phyloP scores from a whole-genome alignment of 2,329 filamentous ascomycete species.

The Fusarium begoniae region DNA sequence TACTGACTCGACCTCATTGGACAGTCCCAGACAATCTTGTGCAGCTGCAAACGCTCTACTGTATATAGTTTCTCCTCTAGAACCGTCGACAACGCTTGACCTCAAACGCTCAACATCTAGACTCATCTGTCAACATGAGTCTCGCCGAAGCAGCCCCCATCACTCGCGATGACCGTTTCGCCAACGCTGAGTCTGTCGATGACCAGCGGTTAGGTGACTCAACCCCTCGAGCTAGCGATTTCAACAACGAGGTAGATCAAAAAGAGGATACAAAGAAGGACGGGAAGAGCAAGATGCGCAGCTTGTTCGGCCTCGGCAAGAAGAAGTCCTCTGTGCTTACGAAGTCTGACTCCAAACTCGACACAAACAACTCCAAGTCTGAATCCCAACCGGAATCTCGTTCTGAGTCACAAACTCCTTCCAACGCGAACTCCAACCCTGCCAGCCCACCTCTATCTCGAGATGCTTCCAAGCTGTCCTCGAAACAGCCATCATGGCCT shows the following conservation, averaged over 20 bases:
- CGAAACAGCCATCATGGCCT: slow-evolving; percentile 54
- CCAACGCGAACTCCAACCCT: slow-evolving; percentile 48
- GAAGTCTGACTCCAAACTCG: slow-evolving; percentile 24
- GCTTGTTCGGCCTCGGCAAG: slow-evolving; percentile 69
- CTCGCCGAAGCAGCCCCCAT: slow-evolving; percentile 42
- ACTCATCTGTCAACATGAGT: slow-evolving; percentile 40
- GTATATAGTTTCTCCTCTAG: neutral
- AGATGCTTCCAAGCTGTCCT: slow-evolving; percentile 51
- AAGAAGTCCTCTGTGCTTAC: slow-evolving; percentile 56
- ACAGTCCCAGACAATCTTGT: slow-evolving; percentile 16
- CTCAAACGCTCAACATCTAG: neutral
- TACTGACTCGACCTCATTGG: slow-evolving; percentile 22
- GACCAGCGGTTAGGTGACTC: slow-evolving; percentile 45
- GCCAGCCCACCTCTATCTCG: slow-evolving; percentile 48
- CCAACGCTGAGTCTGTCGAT: slow-evolving; percentile 33
- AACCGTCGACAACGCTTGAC: neutral
- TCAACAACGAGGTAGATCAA: slow-evolving; percentile 54
- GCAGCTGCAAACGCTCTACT: neutral
- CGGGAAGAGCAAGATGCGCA: slow-evolving; percentile 61
- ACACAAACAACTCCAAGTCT: slow-evolving; percentile 20
- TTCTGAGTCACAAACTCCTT: slow-evolving; percentile 42
- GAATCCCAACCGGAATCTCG: slow-evolving; percentile 25
- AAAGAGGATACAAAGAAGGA: slow-evolving; percentile 35
- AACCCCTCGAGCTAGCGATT: slow-evolving; percentile 48
- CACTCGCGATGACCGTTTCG: slow-evolving; percentile 29